Percentiles rank a stretch among this genome's conserved stretches.
phyloP scores from a whole-genome alignment of 2,329 filamentous ascomycete genomes.

The Rhynchosporium secalis region DNA sequence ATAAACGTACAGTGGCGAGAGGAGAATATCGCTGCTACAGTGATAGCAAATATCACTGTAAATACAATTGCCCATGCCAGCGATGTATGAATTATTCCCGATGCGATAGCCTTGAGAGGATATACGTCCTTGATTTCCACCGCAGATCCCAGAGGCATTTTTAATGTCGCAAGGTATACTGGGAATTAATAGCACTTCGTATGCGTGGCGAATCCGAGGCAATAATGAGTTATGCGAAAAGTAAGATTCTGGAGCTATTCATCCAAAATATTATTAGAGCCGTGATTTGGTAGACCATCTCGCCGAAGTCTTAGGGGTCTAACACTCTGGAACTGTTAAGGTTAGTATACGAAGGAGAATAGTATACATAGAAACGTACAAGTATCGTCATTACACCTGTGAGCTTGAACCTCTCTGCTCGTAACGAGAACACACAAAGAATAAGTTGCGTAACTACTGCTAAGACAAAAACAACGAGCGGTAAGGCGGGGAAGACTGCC shows the following conservation, averaged over 20 bases:
- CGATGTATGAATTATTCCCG: conserved; percentile 9
- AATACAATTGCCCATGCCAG: background rate
- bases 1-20: conserved; percentile 8
- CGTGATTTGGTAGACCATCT: background rate
- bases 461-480: background rate
- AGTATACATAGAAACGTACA: background rate
- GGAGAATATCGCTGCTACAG: conserved; percentile 7
- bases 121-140: conserved; percentile 6
- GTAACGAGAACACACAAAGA: background rate
- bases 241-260: background rate
- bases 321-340: conserved; percentile 1
- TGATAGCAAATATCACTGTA: conserved; percentile 6
- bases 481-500: background rate
- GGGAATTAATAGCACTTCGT: conserved; percentile 5
- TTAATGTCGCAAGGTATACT: conserved; percentile 6
- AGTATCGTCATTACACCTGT: conserved; percentile 30
- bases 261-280: background rate
- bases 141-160: conserved; percentile 5
- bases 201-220: conserved; percentile 2
- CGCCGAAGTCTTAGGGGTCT: background rate
- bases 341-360: background rate
- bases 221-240: conserved; percentile 4
- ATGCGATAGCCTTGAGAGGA: conserved; percentile 5
- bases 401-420: conserved; percentile 12
- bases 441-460: background rate